A percentile compares a stretch with the other conserved stretches of the same genome.
phyloP scores from a whole-genome alignment of 768 basidiomycete species.

The Leccinum arenicola region DNA sequence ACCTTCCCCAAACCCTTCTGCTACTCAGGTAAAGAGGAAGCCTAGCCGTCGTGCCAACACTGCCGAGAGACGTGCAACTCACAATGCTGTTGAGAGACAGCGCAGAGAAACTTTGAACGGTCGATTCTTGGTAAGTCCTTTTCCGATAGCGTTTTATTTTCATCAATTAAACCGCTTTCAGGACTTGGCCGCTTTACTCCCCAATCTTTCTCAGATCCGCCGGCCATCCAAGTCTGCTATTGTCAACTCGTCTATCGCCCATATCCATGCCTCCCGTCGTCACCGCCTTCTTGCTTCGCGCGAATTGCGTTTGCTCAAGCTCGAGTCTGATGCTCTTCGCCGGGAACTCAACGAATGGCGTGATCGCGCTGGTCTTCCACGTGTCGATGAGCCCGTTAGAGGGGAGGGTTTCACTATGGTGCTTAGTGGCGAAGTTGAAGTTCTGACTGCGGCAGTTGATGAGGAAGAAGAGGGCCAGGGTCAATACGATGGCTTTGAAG shows the following conservation, averaged over 20 bases:
- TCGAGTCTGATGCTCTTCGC: slow-evolving; percentile 83
- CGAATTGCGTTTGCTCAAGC: slow-evolving; percentile 75
- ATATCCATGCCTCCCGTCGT: slow-evolving; percentile 78
- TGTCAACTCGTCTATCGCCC: slow-evolving; percentile 92
- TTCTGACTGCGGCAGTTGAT: slow-evolving; percentile 50
- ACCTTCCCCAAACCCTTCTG: slow-evolving; percentile 19
- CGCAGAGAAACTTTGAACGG: slow-evolving; percentile 91
- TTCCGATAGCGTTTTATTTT: slow-evolving; percentile 8
- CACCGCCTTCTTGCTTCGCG: slow-evolving; percentile 79
- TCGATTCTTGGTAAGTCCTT: slow-evolving; percentile 72
- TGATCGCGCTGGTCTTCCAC: slow-evolving; percentile 65
- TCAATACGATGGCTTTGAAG: slow-evolving; percentile 37
- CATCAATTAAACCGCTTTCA: slow-evolving; percentile 30
- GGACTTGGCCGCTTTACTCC: slow-evolving; percentile 90
- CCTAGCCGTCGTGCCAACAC: slow-evolving; percentile 90
- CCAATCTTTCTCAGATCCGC: slow-evolving; percentile 86
- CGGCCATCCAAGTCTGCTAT: slow-evolving; percentile 96
- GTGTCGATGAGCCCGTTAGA: slow-evolving; percentile 69
- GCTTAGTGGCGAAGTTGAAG: slow-evolving; percentile 67
- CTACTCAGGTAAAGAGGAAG: slow-evolving; percentile 67
- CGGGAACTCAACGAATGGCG: slow-evolving; percentile 95
- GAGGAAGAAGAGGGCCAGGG: slow-evolving; percentile 50
- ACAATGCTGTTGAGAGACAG: slow-evolving; percentile 96
- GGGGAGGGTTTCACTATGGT: slow-evolving; percentile 73
- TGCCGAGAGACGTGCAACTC: slow-evolving; percentile 92